Base-by-base conservation (phyloP, 208 protist genomes). In the Acanthamoeba lugdunensis region DNA sequence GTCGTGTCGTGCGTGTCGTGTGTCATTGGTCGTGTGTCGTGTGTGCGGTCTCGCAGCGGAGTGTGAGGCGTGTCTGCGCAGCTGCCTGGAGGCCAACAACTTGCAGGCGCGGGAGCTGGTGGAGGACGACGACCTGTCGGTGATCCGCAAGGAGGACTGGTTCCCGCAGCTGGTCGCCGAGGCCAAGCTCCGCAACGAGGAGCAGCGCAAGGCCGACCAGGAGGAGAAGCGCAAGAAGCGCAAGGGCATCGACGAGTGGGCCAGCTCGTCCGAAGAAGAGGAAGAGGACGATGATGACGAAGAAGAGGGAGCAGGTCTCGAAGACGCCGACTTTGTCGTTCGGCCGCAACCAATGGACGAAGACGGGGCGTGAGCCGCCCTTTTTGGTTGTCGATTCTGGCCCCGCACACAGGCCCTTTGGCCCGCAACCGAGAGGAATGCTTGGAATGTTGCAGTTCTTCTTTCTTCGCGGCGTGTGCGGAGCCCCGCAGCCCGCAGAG, bases 51-150 rank as follows among this genome's bases (percentile, higher is more conserved):
- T 16, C 21, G 58, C 58, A 65, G 69, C 6, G 21, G 69, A 77
- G 69, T 77, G 69, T n/a, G 69, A 77, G 37, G 69, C 69, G 28
- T 77, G 69, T 21, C 37, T 77, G 69, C 69, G 69, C 69, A 77
- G 69, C 69, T 77, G 69, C 37, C 18, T 77, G 69, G 69, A 77
- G 37, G 69, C 69, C 69, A 77, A 77, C 69, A 77, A 77, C 69
- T 30, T 77, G 69, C 69, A n/a, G 37, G 69, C 37, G 28, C n/a
- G 37, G 14, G 69, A 77, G 69, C 69, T 77, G 30, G 9, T 77
- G n/a, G 69, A 77, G 69, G 69, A 77, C 69, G 69, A 77, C 11
- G 69, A 77, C 69, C 69, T 77, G 69, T 18, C 69, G 11, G 69
- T 77, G 69, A 13, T 77, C 14, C 6, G 69, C 9, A 41, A 77